Base-by-base conservation (phyloP, 176 grass and related monocot species). In the Triticum dicoccoides region DNA sequence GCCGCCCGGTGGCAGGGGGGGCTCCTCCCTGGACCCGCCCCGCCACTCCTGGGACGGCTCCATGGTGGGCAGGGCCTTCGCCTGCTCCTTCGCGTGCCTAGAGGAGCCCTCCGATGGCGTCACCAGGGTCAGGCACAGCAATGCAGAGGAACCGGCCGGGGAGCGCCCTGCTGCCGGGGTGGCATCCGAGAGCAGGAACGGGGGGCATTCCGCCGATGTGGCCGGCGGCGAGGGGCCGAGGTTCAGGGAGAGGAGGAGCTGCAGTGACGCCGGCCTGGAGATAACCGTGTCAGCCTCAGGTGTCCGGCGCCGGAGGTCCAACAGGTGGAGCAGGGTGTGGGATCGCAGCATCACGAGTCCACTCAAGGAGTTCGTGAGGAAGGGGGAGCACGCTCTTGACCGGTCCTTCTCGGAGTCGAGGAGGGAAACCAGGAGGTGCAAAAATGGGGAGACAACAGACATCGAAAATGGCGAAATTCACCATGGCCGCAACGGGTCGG, bases 11-110 rank as follows among this genome's bases (percentile, higher is more conserved):
- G 2, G 21, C 39, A 82, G 83, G 61, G 91, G 59, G 34, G 78
- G 75, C 54, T 59, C 54, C 54, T 59, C 54, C 42, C 63, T 87
- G 34, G 94, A 94, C 18, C 86, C 90, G 23, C 92, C 89, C 0
- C 93, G 94, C 13, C 97, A 99, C 83, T 99, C 94, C 23, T 99
- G 97, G 97, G 97, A 99, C 42, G 94, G 97, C 3, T 94, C 94
- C 1, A 97, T 94, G 94, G 91, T 93, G 25, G 66, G 92, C 49
- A 93, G 77, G 86, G 92, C 92, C 39, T 72, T 93, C 11, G 73
- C 97, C 41, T 99, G 97, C 67, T 92, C 90, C 34, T 99, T 94
- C 65, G 80, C 90, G 8, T 99, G 94, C 87, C 76, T 99, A 0
- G 97, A 99, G 58, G 97, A 97, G 81, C 49, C 86, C 0, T 27